These are phyloP conservation scores for Ogataea dorogensis DNA, from an alignment of 805 yeast species.

Conservation along the genomic window DNA sequence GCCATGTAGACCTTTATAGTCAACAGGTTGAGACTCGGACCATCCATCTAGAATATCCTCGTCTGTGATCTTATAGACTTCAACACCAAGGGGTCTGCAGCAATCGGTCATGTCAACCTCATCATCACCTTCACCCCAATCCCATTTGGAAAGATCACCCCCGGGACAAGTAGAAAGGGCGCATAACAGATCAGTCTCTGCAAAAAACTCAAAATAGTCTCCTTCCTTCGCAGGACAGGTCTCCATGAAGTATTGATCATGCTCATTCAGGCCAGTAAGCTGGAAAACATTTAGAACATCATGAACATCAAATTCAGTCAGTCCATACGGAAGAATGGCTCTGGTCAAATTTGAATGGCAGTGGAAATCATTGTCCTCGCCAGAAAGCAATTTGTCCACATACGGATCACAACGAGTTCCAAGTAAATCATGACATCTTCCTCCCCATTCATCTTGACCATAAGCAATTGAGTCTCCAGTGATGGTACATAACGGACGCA, in stretches of 20 bases:
- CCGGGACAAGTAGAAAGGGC: constrained; percentile 72
- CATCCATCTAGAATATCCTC: constrained; percentile 45
- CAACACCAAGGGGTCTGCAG: constrained; percentile 63
- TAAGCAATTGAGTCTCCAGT: constrained; percentile 60
- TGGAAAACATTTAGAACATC: constrained; percentile 70
- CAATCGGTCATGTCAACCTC: constrained; percentile 56
- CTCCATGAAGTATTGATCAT: constrained; percentile 69
- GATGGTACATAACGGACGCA: constrained; percentile 63
- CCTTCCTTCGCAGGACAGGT: constrained; percentile 60
- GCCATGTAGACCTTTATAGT: constrained; percentile 61
- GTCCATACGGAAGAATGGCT: constrained; percentile 57
- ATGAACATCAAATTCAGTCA: constrained; percentile 65
- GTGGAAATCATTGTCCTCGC: constrained; percentile 64
- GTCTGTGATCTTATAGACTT: constrained; percentile 55
- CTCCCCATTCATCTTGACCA: constrained; percentile 63
- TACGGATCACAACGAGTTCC: constrained; percentile 73
- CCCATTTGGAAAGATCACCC: constrained; percentile 67
- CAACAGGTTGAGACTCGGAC: constrained; percentile 49
- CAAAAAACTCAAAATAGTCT: constrained; percentile 66
- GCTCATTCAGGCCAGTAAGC: constrained; percentile 62
- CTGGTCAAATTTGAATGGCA: constrained; percentile 65
- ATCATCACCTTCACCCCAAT: constrained; percentile 62
- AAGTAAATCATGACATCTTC: constrained; percentile 61
- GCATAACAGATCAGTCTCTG: constrained; percentile 61
- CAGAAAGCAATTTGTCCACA: constrained; percentile 60